phyloP scores from a whole-genome alignment of 2,329 filamentous ascomycete genomes.

The Trichoderma atroviride region DNA sequence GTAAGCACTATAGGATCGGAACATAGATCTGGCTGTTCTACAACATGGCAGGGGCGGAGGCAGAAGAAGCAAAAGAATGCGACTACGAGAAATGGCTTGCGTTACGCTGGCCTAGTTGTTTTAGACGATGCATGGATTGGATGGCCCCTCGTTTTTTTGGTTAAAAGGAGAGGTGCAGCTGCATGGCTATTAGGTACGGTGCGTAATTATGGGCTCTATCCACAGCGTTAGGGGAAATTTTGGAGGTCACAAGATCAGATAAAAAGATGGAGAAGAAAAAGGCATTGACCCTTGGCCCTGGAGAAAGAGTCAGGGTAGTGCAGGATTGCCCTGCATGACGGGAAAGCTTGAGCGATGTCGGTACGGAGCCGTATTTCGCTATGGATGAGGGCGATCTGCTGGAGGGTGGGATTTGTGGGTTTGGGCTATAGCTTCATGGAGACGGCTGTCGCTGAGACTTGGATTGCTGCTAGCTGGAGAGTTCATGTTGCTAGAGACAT shows the following conservation, averaged over 20 bases:
- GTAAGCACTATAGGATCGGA: background rate
- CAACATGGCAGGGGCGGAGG: background rate
- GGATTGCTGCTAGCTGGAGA: background rate
- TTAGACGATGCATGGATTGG: background rate
- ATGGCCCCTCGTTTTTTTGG: background rate
- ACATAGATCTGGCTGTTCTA: background rate
- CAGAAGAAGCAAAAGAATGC: background rate
- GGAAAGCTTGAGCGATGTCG: background rate
- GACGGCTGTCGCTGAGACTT: background rate
- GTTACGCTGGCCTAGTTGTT: background rate
- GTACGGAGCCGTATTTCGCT: background rate
- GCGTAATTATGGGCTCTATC: background rate
- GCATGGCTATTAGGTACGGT: background rate
- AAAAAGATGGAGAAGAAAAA: background rate
- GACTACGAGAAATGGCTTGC: background rate
- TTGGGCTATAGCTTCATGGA: background rate
- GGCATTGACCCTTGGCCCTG: background rate
- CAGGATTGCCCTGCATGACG: background rate
- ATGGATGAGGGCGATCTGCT: background rate
- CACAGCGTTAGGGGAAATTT: background rate
- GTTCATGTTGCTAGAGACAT: background rate
- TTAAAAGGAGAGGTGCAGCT: background rate
- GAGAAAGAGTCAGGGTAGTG: background rate
- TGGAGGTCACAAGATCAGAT: constrained; percentile 9
- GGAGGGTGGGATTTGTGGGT: background rate